phyloP scores from a whole-genome alignment of 2,329 filamentous ascomycete genomes.

The Epichloe baconii region DNA sequence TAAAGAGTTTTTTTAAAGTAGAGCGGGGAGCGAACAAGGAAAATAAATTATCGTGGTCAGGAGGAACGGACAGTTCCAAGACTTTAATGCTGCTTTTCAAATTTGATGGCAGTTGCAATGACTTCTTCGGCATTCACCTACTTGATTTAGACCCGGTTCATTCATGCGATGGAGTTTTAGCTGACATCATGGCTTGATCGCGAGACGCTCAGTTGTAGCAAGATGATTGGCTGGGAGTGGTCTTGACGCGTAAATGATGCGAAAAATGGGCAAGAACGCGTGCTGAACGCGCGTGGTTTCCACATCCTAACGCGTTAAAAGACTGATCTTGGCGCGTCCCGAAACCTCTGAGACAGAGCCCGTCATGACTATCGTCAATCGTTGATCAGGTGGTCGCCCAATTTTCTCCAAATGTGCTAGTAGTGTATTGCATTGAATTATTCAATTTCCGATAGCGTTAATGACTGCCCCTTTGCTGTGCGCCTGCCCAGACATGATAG shows the following conservation, averaged over 20 bases:
- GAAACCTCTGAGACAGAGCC: not conserved
- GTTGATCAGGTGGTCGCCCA: not conserved
- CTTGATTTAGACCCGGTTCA: no score
- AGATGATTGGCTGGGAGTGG: not conserved
- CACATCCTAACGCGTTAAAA: not conserved
- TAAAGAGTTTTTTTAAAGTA: no score
- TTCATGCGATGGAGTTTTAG: not conserved
- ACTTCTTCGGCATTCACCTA: no score
- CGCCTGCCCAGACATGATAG: not conserved
- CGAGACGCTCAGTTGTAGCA: not conserved
- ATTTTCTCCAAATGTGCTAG: no score
- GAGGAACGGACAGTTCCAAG: not conserved
- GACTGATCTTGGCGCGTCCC: not conserved
- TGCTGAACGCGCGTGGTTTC: not conserved
- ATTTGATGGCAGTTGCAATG: not conserved
- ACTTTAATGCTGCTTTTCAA: no score
- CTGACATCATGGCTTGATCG: not conserved
- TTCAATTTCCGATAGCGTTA: not conserved
- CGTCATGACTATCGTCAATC: not conserved
- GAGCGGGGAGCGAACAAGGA: no score
- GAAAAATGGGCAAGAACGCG: not conserved
- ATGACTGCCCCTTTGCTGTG: not conserved
- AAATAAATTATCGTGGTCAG: no score
- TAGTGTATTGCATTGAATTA: not conserved
- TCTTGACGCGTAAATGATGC: constrained; percentile 1